Evolutionary conservation across 192 early-diverging fungal species (phyloP).

Genomic region (Coemansia sp.): DNA sequence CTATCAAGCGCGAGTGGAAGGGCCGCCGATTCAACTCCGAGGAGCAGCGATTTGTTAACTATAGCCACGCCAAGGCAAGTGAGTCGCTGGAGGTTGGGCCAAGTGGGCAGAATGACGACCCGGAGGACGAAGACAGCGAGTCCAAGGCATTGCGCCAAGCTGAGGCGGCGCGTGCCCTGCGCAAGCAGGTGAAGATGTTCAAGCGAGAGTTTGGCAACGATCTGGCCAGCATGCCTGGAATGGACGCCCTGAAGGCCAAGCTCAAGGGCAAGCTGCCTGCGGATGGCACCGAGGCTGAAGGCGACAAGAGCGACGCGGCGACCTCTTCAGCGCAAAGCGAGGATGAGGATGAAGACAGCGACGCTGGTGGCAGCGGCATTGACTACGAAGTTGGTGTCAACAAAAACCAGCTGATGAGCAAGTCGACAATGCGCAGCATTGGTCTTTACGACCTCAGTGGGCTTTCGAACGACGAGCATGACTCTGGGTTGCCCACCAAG

Average conservation of each 20-base stretch:
- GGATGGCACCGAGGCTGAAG: conserved; percentile 2
- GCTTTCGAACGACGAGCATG: conserved; percentile 3
- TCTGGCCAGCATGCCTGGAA: conserved; percentile 23
- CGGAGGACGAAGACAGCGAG: conserved; percentile 19
- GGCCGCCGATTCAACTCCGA: conserved; percentile 3
- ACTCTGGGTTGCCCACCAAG: neutral
- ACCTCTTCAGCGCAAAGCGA: neutral
- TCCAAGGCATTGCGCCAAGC: conserved; percentile 18
- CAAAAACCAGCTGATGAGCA: conserved; percentile 2
- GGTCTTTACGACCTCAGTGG: conserved; percentile 5
- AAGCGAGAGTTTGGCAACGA: conserved; percentile 41
- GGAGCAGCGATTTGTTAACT: neutral
- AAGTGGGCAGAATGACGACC: neutral
- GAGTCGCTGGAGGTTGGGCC: neutral
- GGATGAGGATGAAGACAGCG: neutral
- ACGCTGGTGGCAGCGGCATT: neutral
- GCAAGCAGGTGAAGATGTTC: conserved; percentile 35
- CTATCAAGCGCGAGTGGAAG: conserved; percentile 7
- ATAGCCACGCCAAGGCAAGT: conserved; percentile 13
- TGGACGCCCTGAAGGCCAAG: conserved; percentile 23
- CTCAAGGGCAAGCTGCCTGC: conserved; percentile 11
- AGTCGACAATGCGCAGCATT: neutral
- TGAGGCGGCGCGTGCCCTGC: conserved; percentile 26
- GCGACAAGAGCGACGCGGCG: neutral
- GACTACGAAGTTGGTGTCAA: neutral